Conservation (phyloP, 1,284 basidiomycete genomes). For the Pseudozyma tsukubaensis region DNA sequence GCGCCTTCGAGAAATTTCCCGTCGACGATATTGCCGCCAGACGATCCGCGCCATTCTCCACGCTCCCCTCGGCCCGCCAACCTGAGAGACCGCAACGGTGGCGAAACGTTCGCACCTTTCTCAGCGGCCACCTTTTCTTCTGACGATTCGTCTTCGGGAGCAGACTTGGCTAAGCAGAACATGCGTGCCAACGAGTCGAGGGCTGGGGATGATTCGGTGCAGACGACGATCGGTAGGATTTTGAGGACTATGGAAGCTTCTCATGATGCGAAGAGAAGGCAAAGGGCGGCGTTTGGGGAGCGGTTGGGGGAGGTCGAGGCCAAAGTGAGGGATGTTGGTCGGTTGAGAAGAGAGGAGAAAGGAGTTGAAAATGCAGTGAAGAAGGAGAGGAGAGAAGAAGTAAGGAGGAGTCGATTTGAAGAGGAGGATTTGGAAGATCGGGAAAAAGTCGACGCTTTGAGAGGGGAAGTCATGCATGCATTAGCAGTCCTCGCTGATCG, state of each 20-base stretch:
- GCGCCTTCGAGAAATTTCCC: background rate
- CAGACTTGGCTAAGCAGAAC: slow-evolving; percentile 4
- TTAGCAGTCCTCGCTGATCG: slow-evolving; percentile 26
- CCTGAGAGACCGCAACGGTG: no score
- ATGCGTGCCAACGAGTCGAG: slow-evolving; percentile 6
- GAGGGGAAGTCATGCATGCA: slow-evolving; percentile 20
- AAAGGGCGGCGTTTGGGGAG: slow-evolving; percentile 10
- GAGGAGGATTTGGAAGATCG: slow-evolving; percentile 9
- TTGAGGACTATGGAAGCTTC: slow-evolving; percentile 19
- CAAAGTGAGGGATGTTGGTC: background rate
- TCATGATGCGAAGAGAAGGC: slow-evolving; percentile 1
- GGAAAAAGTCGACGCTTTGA: slow-evolving; percentile 12
- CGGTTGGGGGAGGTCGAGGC: slow-evolving; percentile 4
- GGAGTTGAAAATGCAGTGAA: background rate
- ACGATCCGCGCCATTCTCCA: slow-evolving; percentile 29
- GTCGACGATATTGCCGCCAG: slow-evolving; percentile 15
- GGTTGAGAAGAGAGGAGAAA: background rate
- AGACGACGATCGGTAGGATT: slow-evolving; percentile 18
- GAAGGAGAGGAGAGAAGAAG: background rate
- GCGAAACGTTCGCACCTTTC: slow-evolving; percentile 16
- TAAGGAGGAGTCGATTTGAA: no score
- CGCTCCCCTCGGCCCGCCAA: slow-evolving; percentile 25
- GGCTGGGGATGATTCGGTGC: slow-evolving; percentile 1
- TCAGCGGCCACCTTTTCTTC: slow-evolving; percentile 1
- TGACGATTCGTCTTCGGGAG: slow-evolving; percentile 5